Conservation (phyloP, 306 rosid genomes). For the Medicago truncatula region DNA sequence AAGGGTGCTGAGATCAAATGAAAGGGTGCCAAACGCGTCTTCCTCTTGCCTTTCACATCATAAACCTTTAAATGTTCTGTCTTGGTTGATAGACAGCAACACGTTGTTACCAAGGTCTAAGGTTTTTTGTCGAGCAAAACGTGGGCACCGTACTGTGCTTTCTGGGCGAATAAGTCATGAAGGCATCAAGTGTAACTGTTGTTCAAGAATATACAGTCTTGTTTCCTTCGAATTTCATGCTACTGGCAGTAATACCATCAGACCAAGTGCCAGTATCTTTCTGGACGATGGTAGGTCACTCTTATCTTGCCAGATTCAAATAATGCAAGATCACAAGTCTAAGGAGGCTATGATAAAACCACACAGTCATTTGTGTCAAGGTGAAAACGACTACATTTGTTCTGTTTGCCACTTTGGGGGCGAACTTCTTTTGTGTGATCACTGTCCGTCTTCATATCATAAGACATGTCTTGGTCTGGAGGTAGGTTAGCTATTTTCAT, state of each 20-base stretch:
- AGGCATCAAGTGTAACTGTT: slow-evolving; percentile 88
- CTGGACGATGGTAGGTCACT: slow-evolving; percentile 80
- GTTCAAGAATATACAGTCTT: slow-evolving; percentile 54
- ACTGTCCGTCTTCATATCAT: slow-evolving; percentile 85
- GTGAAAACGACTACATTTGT: slow-evolving; percentile 74
- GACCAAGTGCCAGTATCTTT: slow-evolving; percentile 61
- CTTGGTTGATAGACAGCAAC: slow-evolving; percentile 85
- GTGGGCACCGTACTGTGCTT: slow-evolving; percentile 23
- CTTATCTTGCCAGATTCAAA: slow-evolving; percentile 60
- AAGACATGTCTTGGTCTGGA: slow-evolving; percentile 65
- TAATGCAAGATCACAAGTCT: slow-evolving; percentile 43
- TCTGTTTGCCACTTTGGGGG: slow-evolving; percentile 88
- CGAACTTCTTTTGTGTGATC: slow-evolving; percentile 78
- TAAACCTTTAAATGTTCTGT: slow-evolving; percentile 66
- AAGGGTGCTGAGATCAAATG: slow-evolving; percentile 57
- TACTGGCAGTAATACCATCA: slow-evolving; percentile 45
- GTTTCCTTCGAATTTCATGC: slow-evolving; percentile 65
- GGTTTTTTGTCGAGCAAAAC: slow-evolving; percentile 53
- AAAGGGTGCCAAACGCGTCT: slow-evolving; percentile 62
- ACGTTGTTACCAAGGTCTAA: slow-evolving; percentile 70
- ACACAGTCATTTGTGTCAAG: slow-evolving; percentile 22
- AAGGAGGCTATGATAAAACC: slow-evolving; percentile 40
- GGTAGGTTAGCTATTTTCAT: slow-evolving; percentile 56
- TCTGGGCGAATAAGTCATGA: slow-evolving; percentile 67
- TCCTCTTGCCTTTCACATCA: slow-evolving; percentile 50